These are phyloP conservation scores for Euphrasia confusa DNA, from an alignment of 257 asterid species.

Conservation along the genomic window DNA sequence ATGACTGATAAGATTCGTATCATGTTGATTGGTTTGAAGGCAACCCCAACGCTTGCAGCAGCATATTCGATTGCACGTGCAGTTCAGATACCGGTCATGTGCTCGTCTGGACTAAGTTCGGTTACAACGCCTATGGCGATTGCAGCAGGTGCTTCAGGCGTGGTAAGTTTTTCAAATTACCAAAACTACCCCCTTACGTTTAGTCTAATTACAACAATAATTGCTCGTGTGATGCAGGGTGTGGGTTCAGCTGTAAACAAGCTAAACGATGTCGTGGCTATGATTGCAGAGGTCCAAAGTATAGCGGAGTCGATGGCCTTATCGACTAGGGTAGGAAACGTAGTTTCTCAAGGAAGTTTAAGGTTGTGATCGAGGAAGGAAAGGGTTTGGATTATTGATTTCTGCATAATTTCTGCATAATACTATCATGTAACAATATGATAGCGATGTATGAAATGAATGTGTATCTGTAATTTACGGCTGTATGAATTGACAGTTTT, in stretches of 20 bases:
- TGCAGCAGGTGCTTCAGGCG: conserved; percentile 88
- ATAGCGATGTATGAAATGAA: too few species aligned
- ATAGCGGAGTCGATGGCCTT: conserved; percentile 53
- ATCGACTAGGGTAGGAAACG: conserved; percentile 28
- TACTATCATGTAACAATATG: too few species aligned
- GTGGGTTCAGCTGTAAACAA: conserved; percentile 91
- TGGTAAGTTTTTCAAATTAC: conserved; percentile 37
- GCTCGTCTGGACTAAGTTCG: conserved; percentile 83
- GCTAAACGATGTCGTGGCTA: conserved; percentile 81
- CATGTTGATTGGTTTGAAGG: conserved; percentile 34
- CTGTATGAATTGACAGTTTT: too few species aligned
- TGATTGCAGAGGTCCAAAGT: conserved; percentile 82
- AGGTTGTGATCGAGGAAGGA: conserved; percentile 26
- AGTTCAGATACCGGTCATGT: conserved; percentile 72
- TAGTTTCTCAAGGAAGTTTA: conserved; percentile 29
- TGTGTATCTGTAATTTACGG: too few species aligned
- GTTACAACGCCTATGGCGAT: conserved; percentile 95
- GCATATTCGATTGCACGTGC: conserved; percentile 87
- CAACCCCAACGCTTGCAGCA: conserved; percentile 85
- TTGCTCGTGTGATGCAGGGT: conserved; percentile 44
- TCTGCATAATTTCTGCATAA: background rate
- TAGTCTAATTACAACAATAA: background rate
- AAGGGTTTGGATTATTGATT: background rate
- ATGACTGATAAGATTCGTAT: conserved; percentile 3
- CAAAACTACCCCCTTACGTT: background rate